phyloP scores from a whole-genome alignment of 805 yeast species.

The Vanderwaltozyma yarrowii region DNA sequence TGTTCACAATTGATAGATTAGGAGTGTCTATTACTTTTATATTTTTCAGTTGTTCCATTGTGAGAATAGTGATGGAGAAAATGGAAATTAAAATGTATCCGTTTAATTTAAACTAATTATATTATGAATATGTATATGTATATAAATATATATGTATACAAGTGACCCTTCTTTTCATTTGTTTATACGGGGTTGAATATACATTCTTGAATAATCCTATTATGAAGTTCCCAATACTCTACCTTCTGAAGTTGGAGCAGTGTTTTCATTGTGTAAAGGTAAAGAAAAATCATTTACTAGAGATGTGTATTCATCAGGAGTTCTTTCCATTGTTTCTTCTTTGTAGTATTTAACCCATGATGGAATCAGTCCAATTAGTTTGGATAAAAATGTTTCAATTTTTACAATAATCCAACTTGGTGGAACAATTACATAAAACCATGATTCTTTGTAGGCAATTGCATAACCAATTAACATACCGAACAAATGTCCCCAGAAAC shows the following conservation, averaged over 20 bases:
- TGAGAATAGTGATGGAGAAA: too few relatives aligned
- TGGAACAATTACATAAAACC: slow-evolving; percentile 49
- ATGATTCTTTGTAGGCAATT: slow-evolving; percentile 40
- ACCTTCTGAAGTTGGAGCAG: neutral
- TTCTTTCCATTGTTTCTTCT: slow-evolving; percentile 41
- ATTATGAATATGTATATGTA: too few relatives aligned
- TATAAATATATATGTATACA: too few relatives aligned
- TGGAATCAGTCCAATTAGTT: slow-evolving; percentile 45
- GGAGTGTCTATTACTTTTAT: too few relatives aligned
- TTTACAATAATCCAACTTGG: slow-evolving; percentile 52
- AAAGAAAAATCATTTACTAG: neutral
- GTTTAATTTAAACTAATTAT: too few relatives aligned
- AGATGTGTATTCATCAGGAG: slow-evolving; percentile 22
- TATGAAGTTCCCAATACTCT: neutral
- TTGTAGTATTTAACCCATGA: slow-evolving; percentile 39
- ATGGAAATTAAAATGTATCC: too few relatives aligned
- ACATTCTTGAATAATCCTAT: neutral
- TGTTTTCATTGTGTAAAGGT: neutral
- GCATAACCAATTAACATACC: slow-evolving; percentile 56
- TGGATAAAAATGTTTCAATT: slow-evolving; percentile 48
- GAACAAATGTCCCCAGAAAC: slow-evolving; percentile 65
- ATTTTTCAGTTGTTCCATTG: too few relatives aligned
- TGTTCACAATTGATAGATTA: too few relatives aligned
- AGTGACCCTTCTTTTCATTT: too few relatives aligned
- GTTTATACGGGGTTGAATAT: neutral